Base-by-base conservation (phyloP, 345 rosid genomes). In the Cardamine chenopodiifolia region DNA sequence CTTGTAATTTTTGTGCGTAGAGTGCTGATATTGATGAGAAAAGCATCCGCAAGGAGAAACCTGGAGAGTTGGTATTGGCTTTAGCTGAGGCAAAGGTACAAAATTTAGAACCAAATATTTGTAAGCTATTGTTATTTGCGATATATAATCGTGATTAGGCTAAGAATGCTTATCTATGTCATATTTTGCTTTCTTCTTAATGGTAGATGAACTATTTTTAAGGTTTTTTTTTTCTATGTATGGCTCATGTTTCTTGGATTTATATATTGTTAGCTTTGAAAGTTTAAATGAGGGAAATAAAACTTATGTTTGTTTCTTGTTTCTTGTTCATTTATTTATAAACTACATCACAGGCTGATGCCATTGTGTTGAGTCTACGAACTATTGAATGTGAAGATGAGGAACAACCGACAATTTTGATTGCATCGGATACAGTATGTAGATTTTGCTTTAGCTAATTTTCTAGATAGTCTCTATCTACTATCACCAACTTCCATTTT, bases 21-120 rank as follows among this genome's bases (percentile, higher is more conserved):
- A 86, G 86, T 83, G 98, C 96, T 74, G 97, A 89, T 74, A 91
- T 94, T 78, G 98, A 94, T 66, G 98, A 94, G 79, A 90, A 90
- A 64, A 40, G 59, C 58, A 90, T 91, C 48, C 86, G 98, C 15
- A 86, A 82, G 70, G 93, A 89, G 63, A 87, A 82, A 52, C 97
- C 97, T 4, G 96, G 91, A 70, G 96, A 94, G 26, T 82, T 94
- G 83, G 97, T 91, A 15, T 80, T 87, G 82, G 87, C 96, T 73
- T 83, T 94, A 64, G 98, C 98, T 40, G 96, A 94, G 83, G 98
- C 97, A 23, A 91, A 94, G 97, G 98, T 45, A 45, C 10, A 15
- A 42, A 15, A 18, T n/a, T 37, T 34, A 50, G 14, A 61, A 66
- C 8, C 44, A 49, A 29, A 10, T 3, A 4, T 17, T 47, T 4